Percentiles rank a stretch among this genome's conserved stretches.
phyloP scores from a whole-genome alignment of 1,284 basidiomycete species.

The Takashimella tepidaria region DNA sequence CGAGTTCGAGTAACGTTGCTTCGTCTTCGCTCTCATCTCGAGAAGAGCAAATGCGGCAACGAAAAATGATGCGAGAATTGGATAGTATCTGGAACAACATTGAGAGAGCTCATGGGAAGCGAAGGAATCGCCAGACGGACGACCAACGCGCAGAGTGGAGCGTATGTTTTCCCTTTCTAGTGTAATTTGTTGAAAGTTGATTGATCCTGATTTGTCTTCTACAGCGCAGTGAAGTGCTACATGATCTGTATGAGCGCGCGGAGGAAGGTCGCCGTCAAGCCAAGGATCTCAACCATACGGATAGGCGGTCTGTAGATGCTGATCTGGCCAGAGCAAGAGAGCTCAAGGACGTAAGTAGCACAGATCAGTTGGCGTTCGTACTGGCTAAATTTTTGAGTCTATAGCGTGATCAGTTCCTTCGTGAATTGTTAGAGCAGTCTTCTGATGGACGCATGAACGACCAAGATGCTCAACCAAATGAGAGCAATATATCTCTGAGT shows the following conservation, averaged over 20 bases:
- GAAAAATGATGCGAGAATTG: conserved; percentile 32
- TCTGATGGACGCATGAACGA: conserved; percentile 15
- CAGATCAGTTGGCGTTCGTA: no score
- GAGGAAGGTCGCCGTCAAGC: conserved; percentile 17
- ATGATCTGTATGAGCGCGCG: conserved; percentile 18
- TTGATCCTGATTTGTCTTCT: no score
- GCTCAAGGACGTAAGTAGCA: conserved; percentile 23
- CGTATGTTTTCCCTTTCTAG: no score
- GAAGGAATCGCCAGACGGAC: conserved; percentile 11
- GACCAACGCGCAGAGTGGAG: conserved; percentile 22
- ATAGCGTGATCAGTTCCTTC: conserved; percentile 23
- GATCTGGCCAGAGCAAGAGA: conserved; percentile 29
- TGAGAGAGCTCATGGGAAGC: conserved; percentile 26
- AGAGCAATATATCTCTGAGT: background rate
- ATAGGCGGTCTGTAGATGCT: conserved; percentile 15
- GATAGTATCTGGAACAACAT: conserved; percentile 39
- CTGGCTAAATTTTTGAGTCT: no score
- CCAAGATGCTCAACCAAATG: conserved; percentile 20
- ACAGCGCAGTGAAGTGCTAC: conserved; percentile 21
- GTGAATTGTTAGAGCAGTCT: conserved; percentile 22
- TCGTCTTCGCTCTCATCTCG: background rate
- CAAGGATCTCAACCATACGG: conserved; percentile 25
- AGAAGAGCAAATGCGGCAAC: conserved; percentile 11
- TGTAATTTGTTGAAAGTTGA: no score
- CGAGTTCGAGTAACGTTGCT: conserved; percentile 30